Evolutionary conservation across 2,329 filamentous ascomycete genomes (phyloP).

Genomic region (Aureobasidium lini): DNA sequence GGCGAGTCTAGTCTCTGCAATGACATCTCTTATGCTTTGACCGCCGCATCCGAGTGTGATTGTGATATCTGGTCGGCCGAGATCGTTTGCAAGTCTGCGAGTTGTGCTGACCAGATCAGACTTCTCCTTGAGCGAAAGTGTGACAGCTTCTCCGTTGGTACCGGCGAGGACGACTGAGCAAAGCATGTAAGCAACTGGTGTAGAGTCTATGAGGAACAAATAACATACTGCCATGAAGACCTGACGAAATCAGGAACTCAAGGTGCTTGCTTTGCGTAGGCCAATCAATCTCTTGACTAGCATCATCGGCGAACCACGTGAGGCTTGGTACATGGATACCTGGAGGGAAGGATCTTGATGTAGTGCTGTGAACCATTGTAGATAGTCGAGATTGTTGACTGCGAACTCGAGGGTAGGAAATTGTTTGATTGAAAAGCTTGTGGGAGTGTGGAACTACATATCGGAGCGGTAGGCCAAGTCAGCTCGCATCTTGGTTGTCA

Average conservation of each 20-base stretch:
- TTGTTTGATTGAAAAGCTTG: too few species aligned
- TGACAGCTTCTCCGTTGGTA: constrained; percentile 76
- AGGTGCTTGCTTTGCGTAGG: constrained; percentile 46
- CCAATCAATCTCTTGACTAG: constrained; percentile 50
- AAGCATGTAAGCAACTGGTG: constrained; percentile 41
- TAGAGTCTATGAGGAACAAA: constrained; percentile 22
- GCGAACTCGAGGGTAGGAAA: too few species aligned
- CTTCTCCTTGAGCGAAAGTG: constrained; percentile 64
- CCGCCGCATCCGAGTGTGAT: constrained; percentile 63
- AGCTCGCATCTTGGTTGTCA: not conserved
- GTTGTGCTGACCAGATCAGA: constrained; percentile 61
- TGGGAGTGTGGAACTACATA: not conserved
- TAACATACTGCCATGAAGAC: constrained; percentile 42
- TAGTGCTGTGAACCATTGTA: not conserved
- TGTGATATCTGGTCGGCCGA: constrained; percentile 58
- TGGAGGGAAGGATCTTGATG: constrained; percentile 31
- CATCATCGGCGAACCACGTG: constrained; percentile 47
- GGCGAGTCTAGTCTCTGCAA: constrained; percentile 32
- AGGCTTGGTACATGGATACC: constrained; percentile 52
- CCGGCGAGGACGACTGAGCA: constrained; percentile 63
- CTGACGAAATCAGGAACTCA: constrained; percentile 47
- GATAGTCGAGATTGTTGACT: too few species aligned
- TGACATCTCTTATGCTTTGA: constrained; percentile 36
- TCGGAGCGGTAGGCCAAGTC: too few species aligned
- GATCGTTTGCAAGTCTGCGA: constrained; percentile 60